phyloP scores from a whole-genome alignment of 2,329 filamentous ascomycete genomes.

The Colletotrichum limetticola region DNA sequence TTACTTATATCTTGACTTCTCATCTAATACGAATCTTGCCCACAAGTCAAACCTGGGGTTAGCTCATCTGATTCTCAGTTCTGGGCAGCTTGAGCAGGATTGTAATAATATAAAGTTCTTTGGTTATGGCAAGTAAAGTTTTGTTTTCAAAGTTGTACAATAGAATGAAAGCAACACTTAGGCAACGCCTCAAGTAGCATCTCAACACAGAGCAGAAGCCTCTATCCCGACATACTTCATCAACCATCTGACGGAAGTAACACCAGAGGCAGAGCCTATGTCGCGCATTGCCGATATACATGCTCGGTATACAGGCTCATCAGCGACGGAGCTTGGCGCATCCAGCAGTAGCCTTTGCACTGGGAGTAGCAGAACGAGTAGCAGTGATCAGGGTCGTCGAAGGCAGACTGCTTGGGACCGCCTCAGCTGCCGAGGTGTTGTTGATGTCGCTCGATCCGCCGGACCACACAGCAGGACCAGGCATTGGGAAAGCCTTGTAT shows the following conservation, averaged over 20 bases:
- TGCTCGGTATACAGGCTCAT: not conserved
- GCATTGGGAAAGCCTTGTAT: constrained; percentile 31
- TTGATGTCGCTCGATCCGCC: not conserved
- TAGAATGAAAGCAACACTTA: not conserved
- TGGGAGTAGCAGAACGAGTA: not conserved
- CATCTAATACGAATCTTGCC: no score
- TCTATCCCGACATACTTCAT: not conserved
- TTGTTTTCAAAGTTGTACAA: not conserved
- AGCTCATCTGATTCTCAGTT: no score
- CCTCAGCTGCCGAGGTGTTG: not conserved
- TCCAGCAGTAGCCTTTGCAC: not conserved
- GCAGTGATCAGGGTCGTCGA: not conserved
- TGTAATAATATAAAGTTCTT: not conserved
- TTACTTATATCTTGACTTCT: no score
- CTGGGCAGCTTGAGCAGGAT: no score
- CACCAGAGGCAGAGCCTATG: not conserved
- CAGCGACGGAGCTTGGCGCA: not conserved
- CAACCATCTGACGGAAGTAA: not conserved
- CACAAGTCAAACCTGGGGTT: no score
- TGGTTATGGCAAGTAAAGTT: not conserved
- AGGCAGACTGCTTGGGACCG: not conserved
- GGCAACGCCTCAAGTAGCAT: not conserved
- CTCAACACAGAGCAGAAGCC: not conserved
- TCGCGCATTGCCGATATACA: no score
- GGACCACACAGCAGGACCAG: constrained; percentile 22